phyloP scores from a whole-genome alignment of 192 early-diverging fungal species.

The Haplosporangium gracile region DNA sequence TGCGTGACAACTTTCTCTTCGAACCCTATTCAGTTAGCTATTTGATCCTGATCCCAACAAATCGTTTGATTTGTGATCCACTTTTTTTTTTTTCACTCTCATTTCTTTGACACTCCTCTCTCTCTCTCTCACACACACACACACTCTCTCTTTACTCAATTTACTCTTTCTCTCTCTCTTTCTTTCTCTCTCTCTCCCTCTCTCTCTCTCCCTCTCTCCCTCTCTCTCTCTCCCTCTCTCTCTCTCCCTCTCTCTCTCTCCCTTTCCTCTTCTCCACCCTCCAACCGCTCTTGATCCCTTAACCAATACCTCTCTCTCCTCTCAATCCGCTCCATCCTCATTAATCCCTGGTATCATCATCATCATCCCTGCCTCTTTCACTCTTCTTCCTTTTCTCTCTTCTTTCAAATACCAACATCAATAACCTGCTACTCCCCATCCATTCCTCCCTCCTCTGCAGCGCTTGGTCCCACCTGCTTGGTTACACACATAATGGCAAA shows the following conservation, averaged over 20 bases:
- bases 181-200: background rate
- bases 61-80: too few relatives aligned
- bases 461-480: slow-evolving; percentile 1
- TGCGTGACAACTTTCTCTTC: too few relatives aligned
- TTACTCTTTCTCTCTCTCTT: background rate
- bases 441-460: background rate
- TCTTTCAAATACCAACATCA: background rate
- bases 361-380: background rate
- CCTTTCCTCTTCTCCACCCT: background rate
- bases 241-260: background rate
- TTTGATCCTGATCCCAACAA: too few relatives aligned
- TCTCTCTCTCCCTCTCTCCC: background rate
- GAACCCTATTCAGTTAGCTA: too few relatives aligned
- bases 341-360: background rate
- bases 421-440: background rate
- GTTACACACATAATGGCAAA: slow-evolving; percentile 38
- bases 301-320: background rate
- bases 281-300: background rate
- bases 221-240: background rate
- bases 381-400: background rate
- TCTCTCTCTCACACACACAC: background rate
- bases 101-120: background rate
- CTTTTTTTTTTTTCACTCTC: background rate
- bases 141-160: background rate
- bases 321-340: background rate